A percentile compares a stretch with the other conserved stretches of the same genome.
These are phyloP conservation scores for Craterostigma plantagineum DNA, from an alignment of 257 asterid species.

Conservation along the genomic window DNA sequence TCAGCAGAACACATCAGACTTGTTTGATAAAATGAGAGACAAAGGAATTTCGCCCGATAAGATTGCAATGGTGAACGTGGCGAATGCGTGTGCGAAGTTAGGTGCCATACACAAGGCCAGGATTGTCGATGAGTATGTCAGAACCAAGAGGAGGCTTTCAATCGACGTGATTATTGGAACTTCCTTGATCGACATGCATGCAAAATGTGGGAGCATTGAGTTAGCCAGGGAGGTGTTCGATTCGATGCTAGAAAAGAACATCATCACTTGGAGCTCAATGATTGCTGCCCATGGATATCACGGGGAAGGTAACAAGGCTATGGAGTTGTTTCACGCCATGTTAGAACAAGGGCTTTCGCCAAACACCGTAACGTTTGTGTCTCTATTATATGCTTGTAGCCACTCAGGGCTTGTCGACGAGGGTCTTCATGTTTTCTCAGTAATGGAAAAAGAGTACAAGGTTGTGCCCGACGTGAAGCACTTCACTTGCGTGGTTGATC, in stretches of 20 bases:
- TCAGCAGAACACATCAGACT: no score
- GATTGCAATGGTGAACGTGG: slow-evolving; percentile 57
- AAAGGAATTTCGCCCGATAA: slow-evolving; percentile 62
- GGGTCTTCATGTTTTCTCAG: slow-evolving; percentile 38
- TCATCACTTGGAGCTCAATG: slow-evolving; percentile 74
- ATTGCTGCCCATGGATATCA: slow-evolving; percentile 82
- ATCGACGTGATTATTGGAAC: slow-evolving; percentile 53
- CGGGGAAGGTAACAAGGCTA: slow-evolving; percentile 61
- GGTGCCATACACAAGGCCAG: slow-evolving; percentile 49
- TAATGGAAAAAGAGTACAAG: slow-evolving; percentile 31
- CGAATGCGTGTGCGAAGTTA: slow-evolving; percentile 78
- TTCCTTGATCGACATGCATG: slow-evolving; percentile 82
- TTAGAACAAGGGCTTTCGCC: slow-evolving; percentile 26
- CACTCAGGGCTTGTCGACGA: slow-evolving; percentile 74
- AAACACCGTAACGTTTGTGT: slow-evolving; percentile 53
- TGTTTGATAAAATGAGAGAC: slow-evolving; percentile 30
- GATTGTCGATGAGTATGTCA: slow-evolving; percentile 52
- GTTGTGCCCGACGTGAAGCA: slow-evolving; percentile 58
- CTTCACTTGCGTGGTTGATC: slow-evolving; percentile 61
- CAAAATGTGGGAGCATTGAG: slow-evolving; percentile 67
- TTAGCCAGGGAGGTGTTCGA: slow-evolving; percentile 50
- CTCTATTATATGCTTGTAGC: slow-evolving; percentile 66
- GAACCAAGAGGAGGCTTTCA: slow-evolving; percentile 31
- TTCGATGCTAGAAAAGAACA: slow-evolving; percentile 40
- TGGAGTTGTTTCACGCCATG: slow-evolving; percentile 36